Percentiles rank a stretch among this genome's conserved stretches.
Conservation (phyloP, 495 filamentous ascomycete genomes). For the Penicillium flavigenum region DNA sequence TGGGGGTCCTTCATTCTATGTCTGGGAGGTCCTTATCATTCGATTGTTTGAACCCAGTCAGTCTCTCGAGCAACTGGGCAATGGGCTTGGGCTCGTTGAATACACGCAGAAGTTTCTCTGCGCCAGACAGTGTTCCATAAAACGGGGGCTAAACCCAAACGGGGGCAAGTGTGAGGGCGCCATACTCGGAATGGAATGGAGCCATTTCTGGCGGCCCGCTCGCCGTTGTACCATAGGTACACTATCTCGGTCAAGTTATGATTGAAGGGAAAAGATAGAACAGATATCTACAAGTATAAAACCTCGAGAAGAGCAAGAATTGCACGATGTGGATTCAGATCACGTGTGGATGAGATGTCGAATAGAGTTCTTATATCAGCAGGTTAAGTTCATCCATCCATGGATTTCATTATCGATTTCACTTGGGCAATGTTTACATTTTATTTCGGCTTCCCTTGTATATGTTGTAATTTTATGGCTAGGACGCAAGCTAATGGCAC, state of each 20-base stretch:
- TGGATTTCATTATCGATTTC: neutral
- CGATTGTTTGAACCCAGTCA: no score
- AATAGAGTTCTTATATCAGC: neutral
- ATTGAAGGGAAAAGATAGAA: no score
- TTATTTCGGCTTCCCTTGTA: neutral
- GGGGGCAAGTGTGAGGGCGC: neutral
- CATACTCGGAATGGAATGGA: neutral
- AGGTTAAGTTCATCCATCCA: neutral
- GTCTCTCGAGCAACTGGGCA: no score
- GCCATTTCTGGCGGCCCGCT: neutral
- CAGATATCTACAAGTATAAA: no score
- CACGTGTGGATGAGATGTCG: neutral
- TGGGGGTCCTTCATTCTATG: no score
- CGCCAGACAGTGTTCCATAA: neutral
- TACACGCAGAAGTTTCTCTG: no score
- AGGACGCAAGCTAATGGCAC: neutral
- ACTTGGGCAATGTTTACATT: neutral
- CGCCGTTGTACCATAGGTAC: neutral
- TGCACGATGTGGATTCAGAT: neutral
- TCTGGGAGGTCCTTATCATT: no score
- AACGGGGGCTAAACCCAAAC: neutral
- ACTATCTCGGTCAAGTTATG: no score
- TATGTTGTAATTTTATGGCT: neutral
- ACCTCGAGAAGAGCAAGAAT: no score
- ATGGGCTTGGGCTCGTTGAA: no score